These are phyloP conservation scores for Cucurbitaria berberidis DNA, from an alignment of 2,329 filamentous ascomycete genomes.

Conservation along the genomic window DNA sequence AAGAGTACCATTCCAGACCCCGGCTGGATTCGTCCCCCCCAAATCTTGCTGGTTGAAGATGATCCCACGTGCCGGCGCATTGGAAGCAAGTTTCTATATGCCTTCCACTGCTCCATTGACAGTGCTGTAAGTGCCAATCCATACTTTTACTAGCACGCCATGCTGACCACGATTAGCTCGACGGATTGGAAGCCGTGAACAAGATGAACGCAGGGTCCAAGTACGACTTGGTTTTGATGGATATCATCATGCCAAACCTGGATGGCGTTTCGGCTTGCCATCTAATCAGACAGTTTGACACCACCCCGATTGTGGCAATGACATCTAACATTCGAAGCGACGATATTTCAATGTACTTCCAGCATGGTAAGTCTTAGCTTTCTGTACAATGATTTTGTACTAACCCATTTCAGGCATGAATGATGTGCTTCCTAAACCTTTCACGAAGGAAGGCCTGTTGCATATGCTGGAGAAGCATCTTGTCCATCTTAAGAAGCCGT, in stretches of 20 bases:
- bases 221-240: conserved; percentile 65
- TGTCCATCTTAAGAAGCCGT: conserved; percentile 76
- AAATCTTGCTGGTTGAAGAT: conserved; percentile 89
- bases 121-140: conserved; percentile 60
- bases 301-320: conserved; percentile 94
- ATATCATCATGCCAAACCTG: conserved; percentile 92
- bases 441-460: conserved; percentile 83
- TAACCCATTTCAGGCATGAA: conserved; percentile 78
- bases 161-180: conserved; percentile 62
- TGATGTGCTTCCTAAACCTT: conserved; percentile 94
- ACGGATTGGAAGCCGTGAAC: conserved; percentile 89
- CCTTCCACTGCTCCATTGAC: conserved; percentile 68
- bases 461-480: conserved; percentile 86
- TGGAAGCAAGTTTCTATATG: conserved; percentile 70
- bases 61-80: conserved; percentile 71
- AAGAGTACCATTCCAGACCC: conserved; percentile 67
- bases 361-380: conserved; percentile 72
- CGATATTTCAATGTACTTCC: conserved; percentile 96
- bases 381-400: background rate
- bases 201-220: conserved; percentile 74
- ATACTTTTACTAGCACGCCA: background rate
- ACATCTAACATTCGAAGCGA: conserved; percentile 97
- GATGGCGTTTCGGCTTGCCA: conserved; percentile 95
- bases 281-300: conserved; percentile 86
- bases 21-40: conserved; percentile 71